Evolutionary conservation across 176 grass and related monocot genomes (phyloP), one percentile per base, ranked within the genome.

Genomic region (Oryza glumipatula): DNA sequence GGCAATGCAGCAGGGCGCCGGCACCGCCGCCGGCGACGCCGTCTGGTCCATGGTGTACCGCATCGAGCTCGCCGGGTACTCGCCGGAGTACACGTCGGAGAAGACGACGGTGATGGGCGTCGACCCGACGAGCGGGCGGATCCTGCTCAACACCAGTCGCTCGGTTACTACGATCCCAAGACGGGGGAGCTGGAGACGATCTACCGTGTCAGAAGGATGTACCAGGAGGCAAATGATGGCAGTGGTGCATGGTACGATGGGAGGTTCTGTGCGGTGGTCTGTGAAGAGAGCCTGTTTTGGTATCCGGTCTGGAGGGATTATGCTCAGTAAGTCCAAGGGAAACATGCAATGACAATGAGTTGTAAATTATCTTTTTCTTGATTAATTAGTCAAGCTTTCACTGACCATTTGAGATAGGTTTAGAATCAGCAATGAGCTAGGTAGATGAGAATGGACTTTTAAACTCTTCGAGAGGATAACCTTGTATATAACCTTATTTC

Each of bases 161-260:
- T 85, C 1, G 83, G 74, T 9, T 77, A 77, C 33, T 85, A 85
- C 6, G 3, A 70, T 9, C 23, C 48, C 74, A 70, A 46, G 65
- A 85, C 35, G 1, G 11, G 2, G 15, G 65, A 58, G 1, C 0
- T 78, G 23, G 47, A 70, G 33, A 77, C 16, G 11, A 58, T 70
- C 22, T 60, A 61, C 65, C 22, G 14, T n/a, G 33, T 43, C 41
- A 1, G 0, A 0, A 11, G 5, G 49, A 52, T 52, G 49, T 0
- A 49, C 11, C n/a, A 44, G 12, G 49, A 52, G 49, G 49, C 49
- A 52, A 52, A 52, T 52, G 49, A 17, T 52, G 49, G 49, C 0
- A 52, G 49, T 5, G 49, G 49, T 17, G 49, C 49, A 16, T 52
- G 0, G 0, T 52, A 35, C 51, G 3, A 0, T 6, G 2, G 16